Evolutionary conservation across 2,329 filamentous ascomycete species (phyloP), one percentile per base, ranked within the genome.

Genomic region (Colletotrichum incanum): DNA sequence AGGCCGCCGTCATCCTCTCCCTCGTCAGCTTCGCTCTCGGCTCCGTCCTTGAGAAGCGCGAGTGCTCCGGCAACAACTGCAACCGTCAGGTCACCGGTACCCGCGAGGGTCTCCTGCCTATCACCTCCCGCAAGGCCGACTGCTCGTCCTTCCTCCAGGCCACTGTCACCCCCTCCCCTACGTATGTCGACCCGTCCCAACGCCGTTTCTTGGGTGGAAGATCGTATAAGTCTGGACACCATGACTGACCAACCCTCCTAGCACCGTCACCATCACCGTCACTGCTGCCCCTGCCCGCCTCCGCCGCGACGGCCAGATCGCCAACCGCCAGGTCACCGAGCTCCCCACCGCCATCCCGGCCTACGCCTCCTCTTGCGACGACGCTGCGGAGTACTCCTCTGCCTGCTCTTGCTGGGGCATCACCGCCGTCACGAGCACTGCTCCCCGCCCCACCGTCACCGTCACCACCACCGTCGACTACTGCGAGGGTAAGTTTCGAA

Each of bases 341-440:
- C 61, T 75, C 50, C 79, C 82, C 67, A 80, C 75, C 56, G 75
- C 70, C 60, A 76, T 84, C 66, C 84, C 84, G 60, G 76, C 80
- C 67, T 86, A 85, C 77, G 84, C 84, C 65, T 80, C 80, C 26
- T 77, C 77, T 55, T 85, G 83, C 78, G 76, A 77, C 65, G 73
- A 77, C 52, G 7, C 67, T 16, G 76, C 73, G 41, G 77, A 78
- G 58, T 86, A 84, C 79, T 78, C 82, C 41, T 83, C 83, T 47
- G 84, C 82, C 65, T 86, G 84, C 81, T 79, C 78, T 64, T 86
- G 84, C 82, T 86, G 80, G 79, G 84, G 84, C 60, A 80, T 86
- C 78, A 85, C 83, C 49, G 79, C 79, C 47, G 73, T 77, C 34
- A 79, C 81, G 56, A 80, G 78, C 69, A 85, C 84, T 14, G 83